Base-by-base conservation (phyloP, 306 rosid genomes). In the Amphicarpaea edgeworthii region DNA sequence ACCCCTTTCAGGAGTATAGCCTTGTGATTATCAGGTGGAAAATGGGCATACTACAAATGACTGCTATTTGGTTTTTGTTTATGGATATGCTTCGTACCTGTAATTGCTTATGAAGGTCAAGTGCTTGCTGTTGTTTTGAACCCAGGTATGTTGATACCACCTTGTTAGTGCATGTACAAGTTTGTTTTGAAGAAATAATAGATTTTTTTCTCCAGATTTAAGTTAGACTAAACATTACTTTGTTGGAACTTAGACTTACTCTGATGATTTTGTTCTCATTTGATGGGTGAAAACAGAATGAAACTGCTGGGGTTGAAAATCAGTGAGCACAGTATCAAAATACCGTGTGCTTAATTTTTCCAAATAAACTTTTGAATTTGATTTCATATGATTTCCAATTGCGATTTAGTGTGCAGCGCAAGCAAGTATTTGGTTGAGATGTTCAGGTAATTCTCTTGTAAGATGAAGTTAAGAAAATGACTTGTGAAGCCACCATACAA, bases 1-100 rank as follows among this genome's bases (percentile, higher is more conserved):
- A 80, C 51, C 63, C 77, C 77, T 62, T 70, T 37, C 38, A 20
- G 65, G 76, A 38, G 45, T 28, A 1, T 28, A 5, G 17, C 67
- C 67, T 64, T 70, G 20, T 30, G 80, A 26, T 57, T 72, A 28
- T 58, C 32, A 26, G 30, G 32, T 3, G 32, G 32, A 3, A 28
- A 28, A 28, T n/a, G 32, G 32, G 32, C 32, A 2, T 28, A 28
- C 32, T 28, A 28, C 32, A 28, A 1, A 28, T 28, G 3, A 28
- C 4, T 65, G 32, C 24, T 24, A 40, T 16, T 0, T 38, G 19
- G 34, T 37, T 40, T 24, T 55, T 58, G 16, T 64, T 71, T 46
- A 60, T 43, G 57, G 28, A 30, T 55, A 37, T 71, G 77, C 68
- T 23, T 64, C 42, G 65, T 64, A 54, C 43, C 38, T 43, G 68